These are phyloP conservation scores for Ceriops decandra DNA, from an alignment of 345 rosid species.

Conservation along the genomic window DNA sequence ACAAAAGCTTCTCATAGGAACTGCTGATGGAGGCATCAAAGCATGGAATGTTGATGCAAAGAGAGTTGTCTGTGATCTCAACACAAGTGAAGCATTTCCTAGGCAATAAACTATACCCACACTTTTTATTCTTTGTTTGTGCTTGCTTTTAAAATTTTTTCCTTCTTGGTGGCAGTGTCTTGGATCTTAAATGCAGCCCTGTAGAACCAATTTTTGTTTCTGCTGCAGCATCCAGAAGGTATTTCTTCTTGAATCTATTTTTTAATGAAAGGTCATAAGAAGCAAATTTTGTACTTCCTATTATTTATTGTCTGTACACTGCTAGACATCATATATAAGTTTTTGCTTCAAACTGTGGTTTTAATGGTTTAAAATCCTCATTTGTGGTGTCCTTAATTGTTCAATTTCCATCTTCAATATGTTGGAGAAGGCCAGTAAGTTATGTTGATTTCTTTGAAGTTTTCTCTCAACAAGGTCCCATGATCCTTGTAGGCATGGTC, in stretches of 20 bases:
- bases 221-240: slow-evolving; percentile 63
- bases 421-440: background rate
- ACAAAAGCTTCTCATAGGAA: slow-evolving; percentile 69
- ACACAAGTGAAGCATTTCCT: slow-evolving; percentile 54
- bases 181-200: slow-evolving; percentile 74
- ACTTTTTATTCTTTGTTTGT: slow-evolving; percentile 5
- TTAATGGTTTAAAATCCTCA: too few species aligned
- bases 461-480: slow-evolving; percentile 2
- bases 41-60: slow-evolving; percentile 83
- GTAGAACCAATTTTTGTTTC: slow-evolving; percentile 77
- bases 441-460: background rate
- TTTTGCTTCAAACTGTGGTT: background rate
- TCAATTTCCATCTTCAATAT: background rate
- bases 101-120: slow-evolving; percentile 28
- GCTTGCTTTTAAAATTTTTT: slow-evolving; percentile 10
- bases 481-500: slow-evolving; percentile 41
- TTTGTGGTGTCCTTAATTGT: background rate
- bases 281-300: background rate
- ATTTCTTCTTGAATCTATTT: background rate
- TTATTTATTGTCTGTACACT: too few species aligned
- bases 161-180: slow-evolving; percentile 42
- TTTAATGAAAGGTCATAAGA: background rate
- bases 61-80: slow-evolving; percentile 74
- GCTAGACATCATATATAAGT: background rate
- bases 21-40: slow-evolving; percentile 72